Evolutionary conservation across 83 land plant genomes (phyloP), one percentile per base, ranked within the genome.

Genomic region (Diphasiastrum complanatum): DNA sequence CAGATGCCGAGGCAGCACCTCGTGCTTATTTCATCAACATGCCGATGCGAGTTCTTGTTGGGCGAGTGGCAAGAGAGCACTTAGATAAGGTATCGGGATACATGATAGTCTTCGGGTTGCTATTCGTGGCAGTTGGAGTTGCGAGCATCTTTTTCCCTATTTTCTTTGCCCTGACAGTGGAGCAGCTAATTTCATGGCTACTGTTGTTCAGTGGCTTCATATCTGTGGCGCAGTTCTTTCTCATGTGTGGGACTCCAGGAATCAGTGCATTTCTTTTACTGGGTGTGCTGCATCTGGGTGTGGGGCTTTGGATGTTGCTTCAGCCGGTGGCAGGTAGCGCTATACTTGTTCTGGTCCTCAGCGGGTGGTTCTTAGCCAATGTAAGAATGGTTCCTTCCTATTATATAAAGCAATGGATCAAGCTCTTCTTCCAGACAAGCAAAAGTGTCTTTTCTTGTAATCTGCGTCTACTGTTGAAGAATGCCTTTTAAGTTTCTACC

Each of bases 171-270:
- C 28, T 73, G 10, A 32, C 65, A 6, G 65, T 62, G 65, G 72
- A 66, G 52, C 64, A 66, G 59, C 34, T 73, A 26, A 34, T 66
- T 22, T 40, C 65, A 27, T 73, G 76, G 76, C 47, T 66, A 19
- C 43, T 73, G 46, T 47, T 73, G 31, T 30, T 66, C 2, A 72
- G 65, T 6, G 76, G 76, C 18, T 72, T 48, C 18, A 10, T 73
- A 45, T 53, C 72, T 10, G 49, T 73, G 8, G 33, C 59, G 5
- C 73, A 73, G 22, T 73, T 73, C 59, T 33, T 73, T 26, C 38
- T 65, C 27, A 58, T 73, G 26, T 73, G 72, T 43, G 76, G 76
- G 3, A 72, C 76, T 4, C 76, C 76, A 11, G 76, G 72, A 27
- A 73, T 72, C 10, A 73, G 65, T 1, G 24, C 76, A 6, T 73